Conservation (phyloP, 139 green algal genomes). For the Yamagishiella unicocca region DNA sequence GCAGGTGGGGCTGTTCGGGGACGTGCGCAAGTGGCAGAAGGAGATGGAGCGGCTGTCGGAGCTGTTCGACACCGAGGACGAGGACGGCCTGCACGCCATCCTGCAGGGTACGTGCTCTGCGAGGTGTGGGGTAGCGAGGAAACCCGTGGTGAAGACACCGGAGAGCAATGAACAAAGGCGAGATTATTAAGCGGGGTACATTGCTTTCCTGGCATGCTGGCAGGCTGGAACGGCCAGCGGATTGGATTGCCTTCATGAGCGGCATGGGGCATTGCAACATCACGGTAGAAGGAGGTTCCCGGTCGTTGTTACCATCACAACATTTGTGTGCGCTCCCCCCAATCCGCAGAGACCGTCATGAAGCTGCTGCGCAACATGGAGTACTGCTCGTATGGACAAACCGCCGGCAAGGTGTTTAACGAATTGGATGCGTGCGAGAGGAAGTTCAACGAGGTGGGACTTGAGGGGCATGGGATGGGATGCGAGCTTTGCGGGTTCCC, state of each 20-base stretch:
- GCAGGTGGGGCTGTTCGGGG: constrained; percentile 92
- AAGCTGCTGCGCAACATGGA: constrained; percentile 64
- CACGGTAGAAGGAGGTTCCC: too few relatives aligned
- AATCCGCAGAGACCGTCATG: constrained; percentile 53
- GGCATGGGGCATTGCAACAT: too few relatives aligned
- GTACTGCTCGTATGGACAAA: constrained; percentile 63
- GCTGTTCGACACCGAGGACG: constrained; percentile 85
- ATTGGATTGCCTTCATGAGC: too few relatives aligned
- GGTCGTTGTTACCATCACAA: too few relatives aligned
- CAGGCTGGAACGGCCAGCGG: too few relatives aligned
- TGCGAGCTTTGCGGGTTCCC: too few relatives aligned
- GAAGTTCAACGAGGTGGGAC: constrained; percentile 68
- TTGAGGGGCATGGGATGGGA: constrained; percentile 41
- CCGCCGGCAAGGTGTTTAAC: constrained; percentile 54
- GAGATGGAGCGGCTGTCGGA: constrained; percentile 91
- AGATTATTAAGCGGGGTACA: too few relatives aligned
- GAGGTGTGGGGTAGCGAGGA: too few relatives aligned
- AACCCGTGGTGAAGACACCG: too few relatives aligned
- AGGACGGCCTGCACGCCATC: constrained; percentile 86
- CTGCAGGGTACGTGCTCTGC: constrained; percentile 80
- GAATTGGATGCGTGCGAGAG: constrained; percentile 62
- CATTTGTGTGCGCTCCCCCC: neutral
- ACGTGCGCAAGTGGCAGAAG: constrained; percentile 84
- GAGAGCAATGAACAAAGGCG: too few relatives aligned
- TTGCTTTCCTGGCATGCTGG: too few relatives aligned